These are phyloP conservation scores for Pleurotus sapidus DNA, from an alignment of 768 basidiomycete genomes.

Conservation along the genomic window DNA sequence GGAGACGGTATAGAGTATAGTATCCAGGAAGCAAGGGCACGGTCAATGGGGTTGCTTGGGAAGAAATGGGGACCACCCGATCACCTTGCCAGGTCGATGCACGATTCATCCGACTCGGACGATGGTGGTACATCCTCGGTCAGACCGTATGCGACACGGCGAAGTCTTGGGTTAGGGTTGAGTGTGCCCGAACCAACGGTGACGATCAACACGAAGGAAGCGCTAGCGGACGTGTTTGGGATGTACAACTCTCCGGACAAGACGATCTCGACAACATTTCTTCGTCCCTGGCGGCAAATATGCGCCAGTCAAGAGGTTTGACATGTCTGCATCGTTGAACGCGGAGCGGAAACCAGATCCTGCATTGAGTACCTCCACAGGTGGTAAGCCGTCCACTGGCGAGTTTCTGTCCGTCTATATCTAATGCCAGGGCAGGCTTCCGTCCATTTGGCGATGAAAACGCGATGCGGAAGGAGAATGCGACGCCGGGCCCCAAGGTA, in stretches of 20 bases:
- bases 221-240: conserved; percentile 89
- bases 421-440: conserved; percentile 41
- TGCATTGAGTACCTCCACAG: conserved; percentile 35
- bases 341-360: conserved; percentile 37
- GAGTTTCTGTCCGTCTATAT: conserved; percentile 10
- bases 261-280: conserved; percentile 45
- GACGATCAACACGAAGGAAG: conserved; percentile 96
- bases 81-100: conserved; percentile 24
- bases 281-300: conserved; percentile 65
- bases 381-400: conserved; percentile 19
- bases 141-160: conserved; percentile 37
- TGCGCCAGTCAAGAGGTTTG: conserved; percentile 67
- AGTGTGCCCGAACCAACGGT: conserved; percentile 72
- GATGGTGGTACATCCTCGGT: conserved; percentile 32
- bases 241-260: conserved; percentile 95
- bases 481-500: conserved; percentile 40
- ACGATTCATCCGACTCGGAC: conserved; percentile 2
- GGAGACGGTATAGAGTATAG: conserved; percentile 80
- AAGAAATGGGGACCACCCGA: conserved; percentile 81
- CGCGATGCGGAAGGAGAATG: conserved; percentile 35
- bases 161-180: conserved; percentile 36
- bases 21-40: conserved; percentile 78
- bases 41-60: conserved; percentile 76
- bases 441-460: conserved; percentile 72
- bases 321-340: conserved; percentile 44